phyloP scores from a whole-genome alignment of 345 rosid species.

The Euclidium syriacum region DNA sequence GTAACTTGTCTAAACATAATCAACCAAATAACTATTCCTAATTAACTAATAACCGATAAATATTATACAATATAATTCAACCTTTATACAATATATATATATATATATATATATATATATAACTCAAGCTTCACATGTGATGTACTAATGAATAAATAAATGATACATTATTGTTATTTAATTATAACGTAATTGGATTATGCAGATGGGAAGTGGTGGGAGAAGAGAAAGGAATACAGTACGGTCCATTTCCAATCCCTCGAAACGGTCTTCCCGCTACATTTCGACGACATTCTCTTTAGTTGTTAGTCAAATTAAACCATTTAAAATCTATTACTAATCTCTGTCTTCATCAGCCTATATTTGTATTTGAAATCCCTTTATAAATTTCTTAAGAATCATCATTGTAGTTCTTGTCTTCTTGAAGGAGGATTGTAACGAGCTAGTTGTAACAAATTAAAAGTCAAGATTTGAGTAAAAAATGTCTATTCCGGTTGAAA shows the following conservation, averaged over 20 bases:
- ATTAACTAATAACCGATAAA: not conserved
- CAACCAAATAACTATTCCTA: not conserved
- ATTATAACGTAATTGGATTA: not conserved
- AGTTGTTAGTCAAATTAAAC: not conserved
- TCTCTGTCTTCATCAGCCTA: not conserved
- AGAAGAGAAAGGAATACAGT: slow-evolving; percentile 54
- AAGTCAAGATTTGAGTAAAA: slow-evolving; percentile 17
- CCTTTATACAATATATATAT: too few species aligned
- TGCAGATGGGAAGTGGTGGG: slow-evolving; percentile 82
- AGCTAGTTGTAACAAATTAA: slow-evolving; percentile 6
- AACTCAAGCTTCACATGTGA: not conserved
- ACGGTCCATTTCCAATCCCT: slow-evolving; percentile 89
- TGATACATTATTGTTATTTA: not conserved
- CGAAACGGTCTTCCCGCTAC: slow-evolving; percentile 64
- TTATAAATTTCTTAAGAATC: not conserved
- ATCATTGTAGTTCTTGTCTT: slow-evolving; percentile 5
- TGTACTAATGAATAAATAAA: not conserved
- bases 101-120: too few species aligned
- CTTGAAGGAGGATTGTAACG: not conserved
- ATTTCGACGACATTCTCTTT: slow-evolving; percentile 44
- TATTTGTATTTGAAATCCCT: not conserved
- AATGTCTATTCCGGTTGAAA: slow-evolving; percentile 15
- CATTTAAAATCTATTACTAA: not conserved
- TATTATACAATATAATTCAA: not conserved
- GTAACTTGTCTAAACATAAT: not conserved